Base-by-base conservation (phyloP, 1,284 basidiomycete species). In the Cutaneotrichosporon cavernicola region DNA sequence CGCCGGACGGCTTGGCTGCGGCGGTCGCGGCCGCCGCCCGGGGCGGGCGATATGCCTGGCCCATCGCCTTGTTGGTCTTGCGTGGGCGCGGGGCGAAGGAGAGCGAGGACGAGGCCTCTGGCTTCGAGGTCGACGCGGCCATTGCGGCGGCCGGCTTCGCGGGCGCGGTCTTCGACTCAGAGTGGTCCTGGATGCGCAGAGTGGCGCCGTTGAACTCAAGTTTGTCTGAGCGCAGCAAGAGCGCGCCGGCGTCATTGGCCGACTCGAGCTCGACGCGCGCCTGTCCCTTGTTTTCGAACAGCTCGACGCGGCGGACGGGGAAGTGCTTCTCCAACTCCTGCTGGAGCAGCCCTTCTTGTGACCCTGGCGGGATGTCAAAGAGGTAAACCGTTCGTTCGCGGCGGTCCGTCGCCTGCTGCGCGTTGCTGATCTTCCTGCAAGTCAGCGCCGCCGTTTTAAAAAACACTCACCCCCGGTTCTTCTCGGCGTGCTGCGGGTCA, bases 341-440 rank as follows among this genome's bases (percentile, higher is more conserved):
- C 72, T 97, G 94, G 26, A 97, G 78, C 1, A 97, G 82, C 0
- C 90, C 93, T 76, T 97, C 94, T 74, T 95, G 91, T 1, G 87
- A 85, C 13, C 81, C 84, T 4, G 84, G 72, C 3, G 91, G 90
- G n/a, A 97, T 83, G 56, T 88, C 88, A 40, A 84, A 86, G 50
- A 97, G 82, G 30, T 88, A 86, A 10, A 97, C 83, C 34, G 84
- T 89, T 56, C 86, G 85, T 14, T 71, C 70, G 4, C 76, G 72
- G 30, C 83, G 78, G 64, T 92, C 91, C 14, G 86, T 86, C 46
- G 66, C 70, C 26, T 68, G 56, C 61, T 64, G 14, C 58, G 53
- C 36, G 64, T 65, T 34, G 14, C 31, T n/a, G 31, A 53, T 53
- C 31, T 53, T 53, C 14, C 50, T 52, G 8, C 5, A 31, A 14